These are phyloP conservation scores for Sclerotinia sclerotiorum DNA, from an alignment of 2,329 filamentous ascomycete genomes.

Conservation along the genomic window DNA sequence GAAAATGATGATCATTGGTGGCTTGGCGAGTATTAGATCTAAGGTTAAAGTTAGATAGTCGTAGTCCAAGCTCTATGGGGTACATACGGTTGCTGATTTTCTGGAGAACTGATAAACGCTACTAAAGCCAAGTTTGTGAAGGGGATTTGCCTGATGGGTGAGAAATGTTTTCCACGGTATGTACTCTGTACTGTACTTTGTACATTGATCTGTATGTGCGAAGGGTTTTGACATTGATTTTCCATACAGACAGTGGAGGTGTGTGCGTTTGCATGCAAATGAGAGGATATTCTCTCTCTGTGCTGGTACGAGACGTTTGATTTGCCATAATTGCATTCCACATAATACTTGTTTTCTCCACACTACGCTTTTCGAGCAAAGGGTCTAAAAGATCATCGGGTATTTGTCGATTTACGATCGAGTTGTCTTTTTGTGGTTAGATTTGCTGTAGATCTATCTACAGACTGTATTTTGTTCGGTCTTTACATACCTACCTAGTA, in stretches of 20 bases:
- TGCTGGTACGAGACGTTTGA: neutral
- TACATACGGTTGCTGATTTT: neutral
- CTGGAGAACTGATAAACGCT: neutral
- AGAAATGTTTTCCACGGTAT: too few species aligned
- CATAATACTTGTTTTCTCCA: neutral
- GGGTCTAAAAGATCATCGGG: neutral
- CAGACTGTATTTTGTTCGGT: too few species aligned
- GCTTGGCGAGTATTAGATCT: slow-evolving; percentile 2
- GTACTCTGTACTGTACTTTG: too few species aligned
- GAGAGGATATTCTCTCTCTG: neutral
- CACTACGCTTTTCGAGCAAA: neutral
- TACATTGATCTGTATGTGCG: neutral
- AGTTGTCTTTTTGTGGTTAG: neutral
- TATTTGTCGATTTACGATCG: neutral
- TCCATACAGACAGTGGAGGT: neutral
- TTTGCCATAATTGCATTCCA: neutral
- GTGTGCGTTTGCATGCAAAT: neutral
- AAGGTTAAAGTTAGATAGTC: neutral
- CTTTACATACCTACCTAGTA: too few species aligned
- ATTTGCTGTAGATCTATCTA: neutral
- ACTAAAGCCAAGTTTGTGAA: neutral
- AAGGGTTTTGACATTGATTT: neutral
- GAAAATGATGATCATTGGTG: neutral
- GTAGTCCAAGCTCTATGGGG: slow-evolving; percentile 10
- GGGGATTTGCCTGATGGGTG: neutral